Base-by-base conservation (phyloP, 2,329 filamentous ascomycete species). In the Cordyceps pruinosa region DNA sequence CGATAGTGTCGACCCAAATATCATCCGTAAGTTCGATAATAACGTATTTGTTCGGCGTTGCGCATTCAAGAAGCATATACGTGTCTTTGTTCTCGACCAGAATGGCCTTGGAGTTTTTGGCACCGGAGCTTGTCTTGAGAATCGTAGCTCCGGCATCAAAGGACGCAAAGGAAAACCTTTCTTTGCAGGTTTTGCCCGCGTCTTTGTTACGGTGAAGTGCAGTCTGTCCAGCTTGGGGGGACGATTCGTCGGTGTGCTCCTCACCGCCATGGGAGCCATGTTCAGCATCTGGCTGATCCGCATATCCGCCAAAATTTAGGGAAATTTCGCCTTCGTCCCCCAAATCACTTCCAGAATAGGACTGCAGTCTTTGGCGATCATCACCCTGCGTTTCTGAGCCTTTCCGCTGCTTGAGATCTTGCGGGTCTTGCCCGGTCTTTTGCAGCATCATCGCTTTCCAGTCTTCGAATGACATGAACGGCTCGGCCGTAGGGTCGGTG, bases 1-100 rank as follows among this genome's bases (percentile, higher is more conserved):
- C 94, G 41, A 99, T 80, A 0, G 94, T 99, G 69, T 99, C 94
- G 58, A 99, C 88, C 45, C 96, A 80, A 57, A 87, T 84, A 57
- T 86, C 83, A 66, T 96, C 90, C 70, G 90, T 97, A 30, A 99
- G 79, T 73, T 99, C 94, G 59, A 99, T 84, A 59, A 97, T 92
- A 61, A 97, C 80, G 68, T 95, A 97, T 72, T 97, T 97, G 75
- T 95, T 93, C 64, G 86, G 77, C 21, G 85, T 85, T 5, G 86
- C 85, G 72, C 94, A 99, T 69, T 93, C 89, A 62, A 97, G 89
- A 46, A 97, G 80, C 90, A 99, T 96, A 72, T 99, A 99, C 62
- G 90, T 93, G 72, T 99, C 94, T 74, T 97, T 97, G 74, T 97
- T 97, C 75, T 99, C 94, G 42, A 96, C 86, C 42, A 99, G 74